phyloP scores from a whole-genome alignment of 495 filamentous ascomycete species.

The Aspergillus heteromorphus region DNA sequence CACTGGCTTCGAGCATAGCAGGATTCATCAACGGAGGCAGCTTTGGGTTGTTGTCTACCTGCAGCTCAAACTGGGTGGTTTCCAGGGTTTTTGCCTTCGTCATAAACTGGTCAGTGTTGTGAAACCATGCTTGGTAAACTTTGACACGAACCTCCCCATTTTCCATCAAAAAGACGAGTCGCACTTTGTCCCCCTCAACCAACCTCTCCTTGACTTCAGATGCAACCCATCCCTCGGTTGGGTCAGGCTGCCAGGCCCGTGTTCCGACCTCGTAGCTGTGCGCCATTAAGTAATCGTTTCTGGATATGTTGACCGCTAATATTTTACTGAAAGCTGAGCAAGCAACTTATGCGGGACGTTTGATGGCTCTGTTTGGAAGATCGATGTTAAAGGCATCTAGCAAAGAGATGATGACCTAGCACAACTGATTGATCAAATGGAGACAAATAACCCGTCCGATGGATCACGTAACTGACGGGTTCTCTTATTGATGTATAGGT shows the following conservation, averaged over 20 bases:
- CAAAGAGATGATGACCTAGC: not conserved
- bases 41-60: constrained; percentile 61
- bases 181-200: constrained; percentile 78
- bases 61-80: constrained; percentile 73
- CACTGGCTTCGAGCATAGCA: constrained; percentile 95
- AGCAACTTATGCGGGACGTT: constrained; percentile 11
- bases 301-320: not conserved
- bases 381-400: not conserved
- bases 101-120: constrained; percentile 23
- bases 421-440: not conserved
- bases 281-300: constrained; percentile 57
- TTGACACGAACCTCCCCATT: constrained; percentile 77
- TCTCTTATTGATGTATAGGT: constrained; percentile 2
- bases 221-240: constrained; percentile 91
- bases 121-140: not conserved
- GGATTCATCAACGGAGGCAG: constrained; percentile 97
- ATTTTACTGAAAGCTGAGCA: constrained; percentile 7
- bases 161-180: constrained; percentile 75
- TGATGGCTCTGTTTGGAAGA: not conserved
- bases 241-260: constrained; percentile 95
- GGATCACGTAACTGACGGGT: not conserved
- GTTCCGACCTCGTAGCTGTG: constrained; percentile 97
- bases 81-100: constrained; percentile 69
- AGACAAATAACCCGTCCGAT: not conserved
- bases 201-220: constrained; percentile 89